Evolutionary conservation across 345 rosid species (phyloP).

Genomic region (Kandelia obovata): DNA sequence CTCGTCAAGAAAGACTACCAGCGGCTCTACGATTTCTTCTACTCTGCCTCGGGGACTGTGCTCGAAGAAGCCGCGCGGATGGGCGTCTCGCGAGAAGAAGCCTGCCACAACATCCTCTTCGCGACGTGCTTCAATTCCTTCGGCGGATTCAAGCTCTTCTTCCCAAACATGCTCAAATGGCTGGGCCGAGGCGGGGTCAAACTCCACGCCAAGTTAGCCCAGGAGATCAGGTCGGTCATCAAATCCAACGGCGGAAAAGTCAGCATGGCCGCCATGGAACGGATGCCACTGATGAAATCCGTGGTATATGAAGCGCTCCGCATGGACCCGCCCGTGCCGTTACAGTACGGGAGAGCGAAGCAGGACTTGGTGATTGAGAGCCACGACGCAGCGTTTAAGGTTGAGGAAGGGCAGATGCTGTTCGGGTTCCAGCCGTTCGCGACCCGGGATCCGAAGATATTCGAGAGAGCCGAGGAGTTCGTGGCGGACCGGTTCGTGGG

Average conservation of each 20-base stretch:
- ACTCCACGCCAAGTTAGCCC: conserved; percentile 57
- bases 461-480: conserved; percentile 66
- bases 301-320: conserved; percentile 74
- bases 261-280: conserved; percentile 68
- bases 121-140: conserved; percentile 84
- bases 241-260: conserved; percentile 59
- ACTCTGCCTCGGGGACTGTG: conserved; percentile 43
- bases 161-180: conserved; percentile 63
- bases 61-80: conserved; percentile 64
- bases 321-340: conserved; percentile 83
- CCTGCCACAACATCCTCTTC: conserved; percentile 74
- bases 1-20: conserved; percentile 64
- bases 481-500: conserved; percentile 73
- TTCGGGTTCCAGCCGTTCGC: conserved; percentile 89
- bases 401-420: conserved; percentile 73
- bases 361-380: conserved; percentile 64
- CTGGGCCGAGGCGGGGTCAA: conserved; percentile 63
- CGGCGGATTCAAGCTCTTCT: conserved; percentile 71
- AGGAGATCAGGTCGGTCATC: conserved; percentile 68
- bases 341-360: conserved; percentile 69
- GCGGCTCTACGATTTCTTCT: conserved; percentile 72
- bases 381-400: conserved; percentile 70
- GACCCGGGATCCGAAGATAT: conserved; percentile 73
- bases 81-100: conserved; percentile 77
- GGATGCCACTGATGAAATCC: conserved; percentile 76